phyloP scores from a whole-genome alignment of 2,329 filamentous ascomycete species.

The Diaporthe citri region DNA sequence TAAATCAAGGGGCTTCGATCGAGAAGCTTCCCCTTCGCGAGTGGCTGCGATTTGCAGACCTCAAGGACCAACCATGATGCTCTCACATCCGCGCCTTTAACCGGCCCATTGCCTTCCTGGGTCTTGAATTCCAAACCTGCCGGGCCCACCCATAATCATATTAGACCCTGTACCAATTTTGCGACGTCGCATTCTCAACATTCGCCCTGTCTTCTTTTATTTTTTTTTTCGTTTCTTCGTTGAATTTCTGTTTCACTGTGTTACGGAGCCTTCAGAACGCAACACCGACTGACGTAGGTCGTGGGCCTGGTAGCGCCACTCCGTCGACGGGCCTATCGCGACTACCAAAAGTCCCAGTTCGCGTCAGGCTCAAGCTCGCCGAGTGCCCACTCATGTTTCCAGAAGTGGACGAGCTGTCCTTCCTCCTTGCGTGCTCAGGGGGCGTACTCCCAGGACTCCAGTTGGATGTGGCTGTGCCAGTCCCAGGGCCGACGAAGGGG shows the following conservation, averaged over 20 bases:
- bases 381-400: slow-evolving; percentile 45
- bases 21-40: slow-evolving; percentile 25
- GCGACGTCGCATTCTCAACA: not conserved
- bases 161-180: slow-evolving; percentile 29
- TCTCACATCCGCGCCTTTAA: slow-evolving; percentile 8
- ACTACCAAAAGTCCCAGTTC: slow-evolving; percentile 36
- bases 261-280: slow-evolving; percentile 53
- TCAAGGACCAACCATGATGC: not conserved
- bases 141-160: slow-evolving; percentile 8
- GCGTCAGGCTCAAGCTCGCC: slow-evolving; percentile 33
- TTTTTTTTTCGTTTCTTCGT: not conserved
- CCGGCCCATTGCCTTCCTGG: slow-evolving; percentile 23
- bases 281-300: slow-evolving; percentile 60
- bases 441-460: slow-evolving; percentile 63
- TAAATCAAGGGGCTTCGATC: slow-evolving; percentile 31
- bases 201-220: not conserved
- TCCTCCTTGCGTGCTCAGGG: slow-evolving; percentile 47
- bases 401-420: slow-evolving; percentile 53
- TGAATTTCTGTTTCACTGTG: not conserved
- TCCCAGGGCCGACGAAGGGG: slow-evolving; percentile 32
- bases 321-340: slow-evolving; percentile 34
- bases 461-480: slow-evolving; percentile 49
- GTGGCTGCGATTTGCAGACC: slow-evolving; percentile 2
- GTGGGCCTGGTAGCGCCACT: slow-evolving; percentile 42
- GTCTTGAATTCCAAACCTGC: slow-evolving; percentile 16